Percentiles rank a stretch among this genome's conserved stretches.
Conservation (phyloP, 495 filamentous ascomycete species). For the Penicillium tannophilum region DNA sequence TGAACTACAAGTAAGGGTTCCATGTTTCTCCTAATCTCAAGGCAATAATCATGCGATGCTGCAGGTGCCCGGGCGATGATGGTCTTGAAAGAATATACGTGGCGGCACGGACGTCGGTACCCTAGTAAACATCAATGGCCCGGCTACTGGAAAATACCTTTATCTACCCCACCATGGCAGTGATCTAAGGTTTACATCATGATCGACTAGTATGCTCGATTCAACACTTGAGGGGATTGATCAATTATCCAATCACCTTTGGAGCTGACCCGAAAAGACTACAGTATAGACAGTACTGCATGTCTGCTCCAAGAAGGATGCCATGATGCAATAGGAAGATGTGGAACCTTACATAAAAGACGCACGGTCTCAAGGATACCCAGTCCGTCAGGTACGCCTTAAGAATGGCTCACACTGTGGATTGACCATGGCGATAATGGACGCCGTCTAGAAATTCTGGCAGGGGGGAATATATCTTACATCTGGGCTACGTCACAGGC, state of each 20-base stretch:
- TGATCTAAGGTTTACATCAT: constrained; percentile 22
- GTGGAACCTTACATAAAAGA: constrained; percentile 35
- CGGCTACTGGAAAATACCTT: constrained; percentile 21
- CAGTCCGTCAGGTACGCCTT: constrained; percentile 29
- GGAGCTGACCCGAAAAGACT: constrained; percentile 22
- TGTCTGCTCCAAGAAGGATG: constrained; percentile 41
- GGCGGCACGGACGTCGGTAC: constrained; percentile 25
- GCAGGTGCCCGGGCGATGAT: constrained; percentile 27
- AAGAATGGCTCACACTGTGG: constrained; percentile 36
- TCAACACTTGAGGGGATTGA: constrained; percentile 24
- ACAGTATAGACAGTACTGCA: constrained; percentile 14
- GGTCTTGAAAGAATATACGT: constrained; percentile 26
- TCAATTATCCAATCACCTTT: constrained; percentile 30
- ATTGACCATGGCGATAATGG: constrained; percentile 34
- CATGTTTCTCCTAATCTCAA: constrained; percentile 16
- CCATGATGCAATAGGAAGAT: constrained; percentile 36
- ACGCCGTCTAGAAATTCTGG: constrained; percentile 27
- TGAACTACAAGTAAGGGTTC: constrained; percentile 9
- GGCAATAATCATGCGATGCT: constrained; percentile 34
- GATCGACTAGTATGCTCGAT: constrained; percentile 25
- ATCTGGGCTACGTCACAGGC: not conserved
- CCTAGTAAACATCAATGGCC: constrained; percentile 7
- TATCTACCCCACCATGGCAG: constrained; percentile 28
- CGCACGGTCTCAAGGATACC: constrained; percentile 31
- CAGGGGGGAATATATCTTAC: constrained; percentile 10